A percentile compares a stretch with the other conserved stretches of the same genome.
These are phyloP conservation scores for Trichosporon faecale DNA, from an alignment of 1,284 basidiomycete genomes.

Conservation along the genomic window DNA sequence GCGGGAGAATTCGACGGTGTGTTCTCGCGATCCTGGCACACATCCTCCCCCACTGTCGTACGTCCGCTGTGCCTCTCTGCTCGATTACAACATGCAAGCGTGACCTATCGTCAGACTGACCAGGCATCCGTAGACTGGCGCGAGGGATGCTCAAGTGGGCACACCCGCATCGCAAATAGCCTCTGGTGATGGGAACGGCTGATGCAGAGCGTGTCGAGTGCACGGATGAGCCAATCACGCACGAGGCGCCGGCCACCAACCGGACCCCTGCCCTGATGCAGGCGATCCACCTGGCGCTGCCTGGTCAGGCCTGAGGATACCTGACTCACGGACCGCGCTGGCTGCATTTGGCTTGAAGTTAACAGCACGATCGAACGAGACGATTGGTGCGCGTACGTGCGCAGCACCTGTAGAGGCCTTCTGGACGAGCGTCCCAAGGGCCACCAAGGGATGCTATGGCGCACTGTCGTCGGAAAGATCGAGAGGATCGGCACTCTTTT, in stretches of 20 bases:
- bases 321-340: slow-evolving; percentile 3
- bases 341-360: not conserved
- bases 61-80: not conserved
- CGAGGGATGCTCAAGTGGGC: not conserved
- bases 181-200: not conserved
- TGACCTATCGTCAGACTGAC: not conserved
- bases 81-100: not conserved
- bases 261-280: not conserved
- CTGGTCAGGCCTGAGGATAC: not conserved
- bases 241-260: not conserved
- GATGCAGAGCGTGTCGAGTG: not conserved
- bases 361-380: not conserved
- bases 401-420: not conserved
- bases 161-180: not conserved
- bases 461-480: not conserved
- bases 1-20: not conserved
- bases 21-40: not conserved
- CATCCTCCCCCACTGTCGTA: not conserved
- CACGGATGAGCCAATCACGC: not conserved
- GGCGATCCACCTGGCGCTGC: not conserved
- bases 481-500: not conserved
- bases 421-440: not conserved
- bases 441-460: not conserved
- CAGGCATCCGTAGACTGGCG: not conserved
- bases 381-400: not conserved